phyloP scores from a whole-genome alignment of 441 rosid genomes.

The Pelargonium australe region DNA sequence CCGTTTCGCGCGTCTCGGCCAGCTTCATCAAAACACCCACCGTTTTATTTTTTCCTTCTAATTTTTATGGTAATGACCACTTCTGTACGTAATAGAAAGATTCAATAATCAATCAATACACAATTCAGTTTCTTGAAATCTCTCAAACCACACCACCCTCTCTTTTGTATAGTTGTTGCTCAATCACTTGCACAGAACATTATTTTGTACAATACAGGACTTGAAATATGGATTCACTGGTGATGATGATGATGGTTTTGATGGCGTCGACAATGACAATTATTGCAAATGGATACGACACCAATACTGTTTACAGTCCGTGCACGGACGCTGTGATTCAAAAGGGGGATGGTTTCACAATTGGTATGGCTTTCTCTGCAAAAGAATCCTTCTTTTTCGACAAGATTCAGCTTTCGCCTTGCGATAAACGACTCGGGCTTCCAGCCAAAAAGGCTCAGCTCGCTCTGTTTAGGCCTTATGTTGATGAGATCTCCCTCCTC shows the following conservation, averaged over 20 bases:
- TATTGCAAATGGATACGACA: conserved; percentile 40
- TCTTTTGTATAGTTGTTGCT: no score
- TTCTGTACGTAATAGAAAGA: no score
- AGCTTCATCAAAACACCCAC: conserved; percentile 19
- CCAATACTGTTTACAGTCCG: conserved; percentile 51
- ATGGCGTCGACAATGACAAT: conserved; percentile 17
- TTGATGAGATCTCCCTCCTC: conserved; percentile 78
- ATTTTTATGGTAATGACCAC: neutral
- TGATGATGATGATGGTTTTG: neutral
- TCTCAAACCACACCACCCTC: no score
- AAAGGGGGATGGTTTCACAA: conserved; percentile 72
- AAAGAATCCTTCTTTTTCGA: conserved; percentile 57
- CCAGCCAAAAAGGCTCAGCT: conserved; percentile 43
- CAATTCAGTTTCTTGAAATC: no score
- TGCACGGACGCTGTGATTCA: conserved; percentile 56
- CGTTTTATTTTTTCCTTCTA: neutral
- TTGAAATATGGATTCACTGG: conserved; percentile 1
- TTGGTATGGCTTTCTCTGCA: conserved; percentile 62
- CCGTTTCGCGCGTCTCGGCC: conserved; percentile 36
- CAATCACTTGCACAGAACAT: no score
- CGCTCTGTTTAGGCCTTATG: conserved; percentile 67
- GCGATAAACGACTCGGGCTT: conserved; percentile 65
- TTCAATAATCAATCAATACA: no score
- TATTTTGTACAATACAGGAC: no score
- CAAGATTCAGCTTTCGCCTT: conserved; percentile 72